Evolutionary conservation across 2,329 filamentous ascomycete genomes (phyloP).

Genomic region (Penicillium sp.): DNA sequence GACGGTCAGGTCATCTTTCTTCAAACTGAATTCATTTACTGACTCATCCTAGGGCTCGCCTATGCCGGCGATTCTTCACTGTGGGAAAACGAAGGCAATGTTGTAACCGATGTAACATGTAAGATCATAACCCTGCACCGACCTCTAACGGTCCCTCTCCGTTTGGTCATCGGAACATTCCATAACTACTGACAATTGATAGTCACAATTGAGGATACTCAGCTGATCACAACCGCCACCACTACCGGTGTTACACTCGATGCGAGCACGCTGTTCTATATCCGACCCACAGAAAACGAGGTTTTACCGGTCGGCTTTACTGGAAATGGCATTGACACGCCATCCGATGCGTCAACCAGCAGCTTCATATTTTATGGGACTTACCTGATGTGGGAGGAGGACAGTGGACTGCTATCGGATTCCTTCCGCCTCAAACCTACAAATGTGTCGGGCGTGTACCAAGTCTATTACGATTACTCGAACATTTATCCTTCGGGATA

Average conservation of each 20-base stretch:
- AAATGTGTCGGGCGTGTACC: slow-evolving; percentile 19
- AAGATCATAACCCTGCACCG: not conserved
- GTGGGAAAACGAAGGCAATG: slow-evolving; percentile 18
- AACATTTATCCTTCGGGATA: slow-evolving; percentile 20
- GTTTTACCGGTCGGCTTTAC: slow-evolving; percentile 24
- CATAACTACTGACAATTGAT: not conserved
- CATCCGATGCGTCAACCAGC: slow-evolving; percentile 11
- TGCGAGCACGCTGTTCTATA: slow-evolving; percentile 18
- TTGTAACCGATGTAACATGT: slow-evolving; percentile 25
- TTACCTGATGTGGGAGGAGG: slow-evolving; percentile 23
- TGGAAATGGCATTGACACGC: slow-evolving; percentile 12
- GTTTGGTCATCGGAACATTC: not conserved
- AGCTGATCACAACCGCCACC: slow-evolving; percentile 17
- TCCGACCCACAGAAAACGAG: slow-evolving; percentile 17
- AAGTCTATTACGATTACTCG: slow-evolving; percentile 25
- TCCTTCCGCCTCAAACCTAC: slow-evolving; percentile 25
- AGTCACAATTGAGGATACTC: slow-evolving; percentile 18
- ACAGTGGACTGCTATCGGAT: slow-evolving; percentile 11
- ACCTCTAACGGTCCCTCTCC: too few species aligned
- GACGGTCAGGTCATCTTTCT: slow-evolving; percentile 22
- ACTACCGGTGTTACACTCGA: slow-evolving; percentile 20
- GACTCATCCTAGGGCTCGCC: slow-evolving; percentile 16
- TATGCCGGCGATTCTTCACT: slow-evolving; percentile 22
- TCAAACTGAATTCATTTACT: not conserved
- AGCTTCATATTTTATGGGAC: slow-evolving; percentile 24